Percentiles rank a stretch among this genome's conserved stretches.
phyloP scores from a whole-genome alignment of 768 basidiomycete genomes.

The Serendipita sp. region DNA sequence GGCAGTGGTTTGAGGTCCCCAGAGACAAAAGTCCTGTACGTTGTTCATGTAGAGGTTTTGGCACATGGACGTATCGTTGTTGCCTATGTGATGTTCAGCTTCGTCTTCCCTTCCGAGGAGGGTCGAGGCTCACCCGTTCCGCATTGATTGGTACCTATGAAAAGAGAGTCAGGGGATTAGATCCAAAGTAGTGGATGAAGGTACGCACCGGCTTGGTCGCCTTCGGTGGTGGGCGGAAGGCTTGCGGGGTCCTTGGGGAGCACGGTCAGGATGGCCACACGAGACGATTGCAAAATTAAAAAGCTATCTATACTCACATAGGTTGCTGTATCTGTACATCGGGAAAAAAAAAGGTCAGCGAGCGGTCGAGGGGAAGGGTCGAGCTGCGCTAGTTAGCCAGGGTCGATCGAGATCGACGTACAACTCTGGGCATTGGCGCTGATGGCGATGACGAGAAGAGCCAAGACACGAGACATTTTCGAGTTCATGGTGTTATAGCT shows the following conservation, averaged over 20 bases:
- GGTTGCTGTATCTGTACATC: background rate
- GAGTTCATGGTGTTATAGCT: background rate
- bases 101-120: too few relatives aligned
- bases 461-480: too few relatives aligned
- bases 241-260: background rate
- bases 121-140: background rate
- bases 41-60: constrained; percentile 14
- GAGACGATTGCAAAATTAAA: background rate
- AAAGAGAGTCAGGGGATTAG: background rate
- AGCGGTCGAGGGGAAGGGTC: too few relatives aligned
- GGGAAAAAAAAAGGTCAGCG: background rate
- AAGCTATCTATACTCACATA: background rate
- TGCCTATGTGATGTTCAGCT: constrained; percentile 13
- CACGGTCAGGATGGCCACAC: background rate
- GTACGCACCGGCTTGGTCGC: background rate
- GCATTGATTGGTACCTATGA: constrained; percentile 5
- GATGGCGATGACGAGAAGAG: too few relatives aligned
- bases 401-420: background rate
- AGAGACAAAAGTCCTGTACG: constrained; percentile 13
- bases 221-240: constrained; percentile 1
- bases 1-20: background rate
- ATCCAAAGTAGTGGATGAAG: background rate
- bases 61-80: constrained; percentile 18
- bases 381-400: too few relatives aligned
- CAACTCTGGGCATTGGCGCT: too few relatives aligned